phyloP scores from a whole-genome alignment of 148 eudicot genomes.

The Drosera capensis region DNA sequence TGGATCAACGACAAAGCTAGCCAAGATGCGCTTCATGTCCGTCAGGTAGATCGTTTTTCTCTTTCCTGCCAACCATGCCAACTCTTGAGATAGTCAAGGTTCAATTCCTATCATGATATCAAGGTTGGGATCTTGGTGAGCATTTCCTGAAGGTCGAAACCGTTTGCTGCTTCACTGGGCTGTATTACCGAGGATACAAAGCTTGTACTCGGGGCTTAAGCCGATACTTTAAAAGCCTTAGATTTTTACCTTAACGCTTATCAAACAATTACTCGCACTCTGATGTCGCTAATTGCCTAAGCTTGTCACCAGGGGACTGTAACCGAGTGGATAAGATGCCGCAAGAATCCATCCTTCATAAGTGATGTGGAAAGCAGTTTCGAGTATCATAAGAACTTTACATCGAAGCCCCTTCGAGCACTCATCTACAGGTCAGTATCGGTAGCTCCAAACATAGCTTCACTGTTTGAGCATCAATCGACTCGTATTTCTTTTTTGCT shows the following conservation, averaged over 20 bases:
- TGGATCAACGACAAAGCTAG: conserved; percentile 7
- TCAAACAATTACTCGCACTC: too few relatives aligned
- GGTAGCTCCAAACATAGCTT: background rate
- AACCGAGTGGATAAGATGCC: conserved; percentile 7
- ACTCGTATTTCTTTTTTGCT: background rate
- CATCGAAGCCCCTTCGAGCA: background rate
- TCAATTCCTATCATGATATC: too few relatives aligned
- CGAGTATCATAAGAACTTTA: conserved; percentile 7
- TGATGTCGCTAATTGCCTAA: background rate
- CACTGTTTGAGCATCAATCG: background rate
- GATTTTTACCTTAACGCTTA: too few relatives aligned
- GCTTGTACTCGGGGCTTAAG: too few relatives aligned
- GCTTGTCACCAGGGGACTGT: conserved; percentile 3
- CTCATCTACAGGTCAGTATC: conserved; percentile 8
- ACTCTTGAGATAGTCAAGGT: too few relatives aligned
- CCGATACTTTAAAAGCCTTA: too few relatives aligned
- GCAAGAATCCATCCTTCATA: background rate
- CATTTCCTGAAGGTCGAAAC: too few relatives aligned
- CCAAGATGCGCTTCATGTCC: conserved; percentile 7
- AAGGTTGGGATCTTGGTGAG: too few relatives aligned
- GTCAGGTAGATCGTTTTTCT: conserved; percentile 3
- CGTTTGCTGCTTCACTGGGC: too few relatives aligned
- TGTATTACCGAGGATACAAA: too few relatives aligned
- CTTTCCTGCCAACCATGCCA: too few relatives aligned
- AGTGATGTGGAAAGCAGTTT: background rate